Base-by-base conservation (phyloP, 2,329 filamentous ascomycete species). In the Penicillium corylophilum region DNA sequence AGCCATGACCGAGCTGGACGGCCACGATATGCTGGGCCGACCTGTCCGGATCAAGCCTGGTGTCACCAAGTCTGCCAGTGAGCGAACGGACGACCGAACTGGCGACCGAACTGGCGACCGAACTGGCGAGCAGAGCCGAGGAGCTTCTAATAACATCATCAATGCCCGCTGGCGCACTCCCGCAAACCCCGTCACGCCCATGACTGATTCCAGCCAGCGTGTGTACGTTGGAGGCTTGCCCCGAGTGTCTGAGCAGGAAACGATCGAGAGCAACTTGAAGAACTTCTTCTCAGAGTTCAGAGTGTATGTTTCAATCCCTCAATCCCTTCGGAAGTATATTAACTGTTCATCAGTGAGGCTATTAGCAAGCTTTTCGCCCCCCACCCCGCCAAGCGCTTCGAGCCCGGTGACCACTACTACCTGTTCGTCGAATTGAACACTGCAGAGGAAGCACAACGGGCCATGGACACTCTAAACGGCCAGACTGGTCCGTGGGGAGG, bases 21-120 rank as follows among this genome's bases (percentile, higher is more conserved):
- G 79, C 16, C 74, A 73, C 18, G 71, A 76, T 12, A 72, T 89
- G 28, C 76, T 81, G 13, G 81, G 81, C 23, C 79, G 86, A 7
- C 73, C 79, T 0, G 70, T 89, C 47, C 86, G 83, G 67, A 81
- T 88, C 57, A 84, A 84, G 33, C 84, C 83, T 1, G 85, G 85
- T 58, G 76, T 85, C 53, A 80, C 81, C n/a, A 84, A 82, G 68
- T 68, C 68, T 20, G 53, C 64, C 13, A 38, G 35, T 38, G 67
- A 71, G 44, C 69, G 67, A 35, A 28, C 26, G 9, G 26, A 28
- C 3, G 26, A 28, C 26, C 26, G 26, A 28, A 6, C 26, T 28
- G 26, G 12, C 3, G 26, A 28, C 26, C 26, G 26, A 28, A 6
- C 26, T 8, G 26, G 26, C 9, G 26, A 28, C 9, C 26, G 26